phyloP scores from a whole-genome alignment of 768 basidiomycete species.

The Trametes elegans region DNA sequence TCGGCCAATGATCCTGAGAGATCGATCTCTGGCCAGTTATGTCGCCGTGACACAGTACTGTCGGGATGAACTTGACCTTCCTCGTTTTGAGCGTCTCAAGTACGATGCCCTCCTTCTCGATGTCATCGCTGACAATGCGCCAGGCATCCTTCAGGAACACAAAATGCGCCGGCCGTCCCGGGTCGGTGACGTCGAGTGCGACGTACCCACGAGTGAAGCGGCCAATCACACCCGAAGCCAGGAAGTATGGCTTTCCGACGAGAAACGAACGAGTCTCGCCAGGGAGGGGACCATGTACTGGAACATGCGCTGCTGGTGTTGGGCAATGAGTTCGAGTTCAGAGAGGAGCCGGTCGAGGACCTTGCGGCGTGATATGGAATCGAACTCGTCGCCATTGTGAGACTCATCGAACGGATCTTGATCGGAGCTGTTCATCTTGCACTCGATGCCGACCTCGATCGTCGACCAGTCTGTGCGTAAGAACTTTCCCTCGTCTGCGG shows the following conservation, averaged over 20 bases:
- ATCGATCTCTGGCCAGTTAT: slow-evolving; percentile 1
- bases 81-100: not conserved
- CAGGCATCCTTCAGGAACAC: slow-evolving; percentile 8
- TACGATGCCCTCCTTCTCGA: not conserved
- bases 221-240: not conserved
- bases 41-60: not conserved
- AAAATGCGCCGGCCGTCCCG: not conserved
- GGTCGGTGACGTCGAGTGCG: not conserved
- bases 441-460: slow-evolving; percentile 7
- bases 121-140: not conserved
- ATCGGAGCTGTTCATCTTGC: not conserved
- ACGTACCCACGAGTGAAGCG: not conserved
- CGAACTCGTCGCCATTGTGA: not conserved
- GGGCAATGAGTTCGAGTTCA: not conserved
- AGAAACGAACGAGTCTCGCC: not conserved
- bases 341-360: slow-evolving; percentile 1
- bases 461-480: slow-evolving; percentile 4
- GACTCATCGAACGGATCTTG: slow-evolving; percentile 7
- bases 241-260: slow-evolving; percentile 5
- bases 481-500: no score
- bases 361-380: not conserved
- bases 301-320: not conserved
- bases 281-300: not conserved
- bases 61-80: not conserved
- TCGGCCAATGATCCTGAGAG: not conserved